Base-by-base conservation (phyloP, 768 basidiomycete genomes). In the Pisolithus albus region DNA sequence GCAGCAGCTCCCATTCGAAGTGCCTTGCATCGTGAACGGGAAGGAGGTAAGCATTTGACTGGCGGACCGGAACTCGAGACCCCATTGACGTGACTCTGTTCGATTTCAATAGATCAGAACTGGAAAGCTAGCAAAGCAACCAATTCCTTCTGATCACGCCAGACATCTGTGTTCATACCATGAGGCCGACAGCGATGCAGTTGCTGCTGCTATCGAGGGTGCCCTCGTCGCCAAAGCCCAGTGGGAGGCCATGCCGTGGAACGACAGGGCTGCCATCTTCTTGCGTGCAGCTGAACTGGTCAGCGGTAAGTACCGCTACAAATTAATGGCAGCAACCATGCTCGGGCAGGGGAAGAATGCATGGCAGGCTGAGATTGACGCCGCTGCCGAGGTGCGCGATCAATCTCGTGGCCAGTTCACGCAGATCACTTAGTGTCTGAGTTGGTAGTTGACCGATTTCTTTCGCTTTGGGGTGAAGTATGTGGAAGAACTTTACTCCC, bases 341-440 rank as follows among this genome's bases (percentile, higher is more conserved):
- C 77, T 99, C 44, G 96, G 96, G 15, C 96, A 99, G 72, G 96
- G 96, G 39, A 99, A 99, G 82, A 99, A 97, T 66, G 86, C 79
- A 15, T 99, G 96, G 96, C 96, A 99, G 73, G 96, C 96, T 15
- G 96, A 99, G 77, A 98, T 99, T 56, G 96, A 99, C 67, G 92
- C 96, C 50, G 96, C 93, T 16, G 95, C 96, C 4, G 96, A 99
- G 85, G 92, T 91, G 52, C 40, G 79, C 66, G 10, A 10, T 36
- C 39, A 47, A 37, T 37, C 21, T 23, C 24, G 7, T 28, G 32
- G 13, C 9, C 4, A 13, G n/a, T 24, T 40, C 10, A 23, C 11
- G 36, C 43, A n/a, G 38, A 18, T 40, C 34, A 18, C 47, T 56
- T 56, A 36, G 60, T 49, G 34, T 46, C 26, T 23, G 23, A 26